Evolutionary conservation across 2,329 filamentous ascomycete genomes (phyloP), one percentile per base, ranked within the genome.

Genomic region (Nemania serpens): DNA sequence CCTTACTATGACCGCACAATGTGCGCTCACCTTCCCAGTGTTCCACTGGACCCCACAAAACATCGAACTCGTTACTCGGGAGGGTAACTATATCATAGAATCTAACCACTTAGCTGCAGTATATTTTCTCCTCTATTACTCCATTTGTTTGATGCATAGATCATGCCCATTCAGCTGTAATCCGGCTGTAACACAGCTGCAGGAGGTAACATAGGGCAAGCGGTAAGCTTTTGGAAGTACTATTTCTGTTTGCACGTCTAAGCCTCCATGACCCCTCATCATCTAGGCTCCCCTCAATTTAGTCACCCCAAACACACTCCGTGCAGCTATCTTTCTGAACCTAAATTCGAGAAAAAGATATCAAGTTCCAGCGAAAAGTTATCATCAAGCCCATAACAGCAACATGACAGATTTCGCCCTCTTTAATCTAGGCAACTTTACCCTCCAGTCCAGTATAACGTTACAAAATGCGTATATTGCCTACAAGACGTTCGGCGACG

Each of bases 401-500:
- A 13, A 33, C 15, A 65, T 65, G 63, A 36, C 63, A 29, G 58
- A 59, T 0, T 50, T 59, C 33, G 51, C 43, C 5, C 2, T 59
- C 18, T 89, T 82, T 70, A 74, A 81, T 22, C 79, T 91, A 0
- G 88, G 88, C 17, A 82, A 89, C 74, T 90, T 89, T 78, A 76
- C 82, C 62, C 83, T 93, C 2, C 84, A 89, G 69, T 86, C 82
- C 25, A 88, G 89, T 41, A 79, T 78, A n/a, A 79, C 76, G 5
- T 80, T 93, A 17, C 80, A 82, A 1, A 74, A 84, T 66, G 90
- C 91, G 1, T 83, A 84, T 69, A 85, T 94, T 55, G 89, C 90
- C 15, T 94, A 91, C 79, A 92, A 90, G 74, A 91, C 90, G 0
- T 88, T 90, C 66, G 91, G 91, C 18, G 79, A 87, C 58, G 72